Evolutionary conservation across 768 basidiomycete species (phyloP), one percentile per base, ranked within the genome.

Genomic region (Calocybe gangraenosa): DNA sequence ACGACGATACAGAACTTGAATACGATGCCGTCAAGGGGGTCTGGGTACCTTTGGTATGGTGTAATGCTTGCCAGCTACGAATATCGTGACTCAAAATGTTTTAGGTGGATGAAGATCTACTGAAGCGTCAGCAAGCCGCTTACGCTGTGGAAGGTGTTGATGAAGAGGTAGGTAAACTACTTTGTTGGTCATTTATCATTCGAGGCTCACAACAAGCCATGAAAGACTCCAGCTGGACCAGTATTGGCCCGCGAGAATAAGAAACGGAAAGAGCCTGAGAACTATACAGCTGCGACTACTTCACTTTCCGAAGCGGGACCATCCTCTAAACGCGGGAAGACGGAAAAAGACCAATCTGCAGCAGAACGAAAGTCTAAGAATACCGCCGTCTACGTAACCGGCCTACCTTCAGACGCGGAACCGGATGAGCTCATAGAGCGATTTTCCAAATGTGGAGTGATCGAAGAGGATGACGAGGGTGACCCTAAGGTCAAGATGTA

Each of bases 401-500:
- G 80, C 40, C 76, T 99, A 2, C 95, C 95, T 7, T 56, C 68
- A 0, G 86, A 93, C 58, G 69, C 91, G 0, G 87, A 87, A 1
- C 55, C 62, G 6, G 82, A 87, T 7, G 88, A 92, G 60, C 62
- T 99, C 25, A 69, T 79, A n/a, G 79, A 81, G 39, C 82, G 87
- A n/a, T 99, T 98, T 62, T 79, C 82, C 18, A 92, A 81, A 61
- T 97, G 84, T 53, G 96, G 96, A 14, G 79, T 99, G 23, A 81
- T 99, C 42, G 85, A 97, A 60, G 91, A 95, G 58, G 92, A 92
- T 50, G 86, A 93, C 55, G 71, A 82, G n/a, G 93, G 90, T 2
- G 80, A 90, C 46, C 84, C 86, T n/a, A 91, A 94, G 60, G 78
- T 98, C 61, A 99, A 99, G 72, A 74, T 98, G 71, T 99, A 99